Conservation (phyloP, 2,329 filamentous ascomycete species). For the Aspergillus puulaauensis region DNA sequence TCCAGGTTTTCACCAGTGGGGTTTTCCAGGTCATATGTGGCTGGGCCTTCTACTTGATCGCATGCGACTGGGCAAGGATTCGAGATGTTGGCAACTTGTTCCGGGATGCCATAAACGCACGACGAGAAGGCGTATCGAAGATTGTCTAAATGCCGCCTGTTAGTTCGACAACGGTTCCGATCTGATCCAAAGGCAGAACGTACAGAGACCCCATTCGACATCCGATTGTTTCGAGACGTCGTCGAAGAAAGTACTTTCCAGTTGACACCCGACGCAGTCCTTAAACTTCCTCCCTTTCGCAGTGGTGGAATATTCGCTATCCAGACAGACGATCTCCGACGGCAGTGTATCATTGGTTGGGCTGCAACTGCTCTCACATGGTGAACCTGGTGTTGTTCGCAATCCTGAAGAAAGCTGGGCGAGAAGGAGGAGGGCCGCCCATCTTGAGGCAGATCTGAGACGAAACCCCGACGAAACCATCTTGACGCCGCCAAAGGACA, state of each 20-base stretch:
- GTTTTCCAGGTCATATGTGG: slow-evolving; percentile 30
- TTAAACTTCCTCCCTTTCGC: slow-evolving; percentile 37
- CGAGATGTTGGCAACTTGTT: slow-evolving; percentile 36
- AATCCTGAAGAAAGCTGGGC: slow-evolving; percentile 27
- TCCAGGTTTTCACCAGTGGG: slow-evolving; percentile 32
- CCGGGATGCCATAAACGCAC: slow-evolving; percentile 45
- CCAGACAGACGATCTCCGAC: slow-evolving; percentile 43
- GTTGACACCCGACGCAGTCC: slow-evolving; percentile 42
- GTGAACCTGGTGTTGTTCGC: slow-evolving; percentile 37
- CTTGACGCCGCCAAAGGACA: background rate
- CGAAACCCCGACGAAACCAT: slow-evolving; percentile 22
- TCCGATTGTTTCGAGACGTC: slow-evolving; percentile 38
- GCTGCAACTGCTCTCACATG: slow-evolving; percentile 36
- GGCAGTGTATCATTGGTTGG: slow-evolving; percentile 38
- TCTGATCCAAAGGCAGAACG: slow-evolving; percentile 16
- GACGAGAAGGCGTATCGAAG: slow-evolving; percentile 45
- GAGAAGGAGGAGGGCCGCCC: slow-evolving; percentile 21
- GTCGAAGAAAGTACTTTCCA: slow-evolving; percentile 40
- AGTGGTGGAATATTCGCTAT: slow-evolving; percentile 35
- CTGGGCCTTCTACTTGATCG: slow-evolving; percentile 30
- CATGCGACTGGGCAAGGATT: slow-evolving; percentile 47
- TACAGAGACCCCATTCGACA: slow-evolving; percentile 49
- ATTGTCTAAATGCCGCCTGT: slow-evolving; percentile 36
- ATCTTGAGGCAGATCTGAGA: slow-evolving; percentile 15
- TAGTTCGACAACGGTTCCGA: background rate